Conservation (phyloP, 148 eudicot species). For the Tetragonia tetragonoides region DNA sequence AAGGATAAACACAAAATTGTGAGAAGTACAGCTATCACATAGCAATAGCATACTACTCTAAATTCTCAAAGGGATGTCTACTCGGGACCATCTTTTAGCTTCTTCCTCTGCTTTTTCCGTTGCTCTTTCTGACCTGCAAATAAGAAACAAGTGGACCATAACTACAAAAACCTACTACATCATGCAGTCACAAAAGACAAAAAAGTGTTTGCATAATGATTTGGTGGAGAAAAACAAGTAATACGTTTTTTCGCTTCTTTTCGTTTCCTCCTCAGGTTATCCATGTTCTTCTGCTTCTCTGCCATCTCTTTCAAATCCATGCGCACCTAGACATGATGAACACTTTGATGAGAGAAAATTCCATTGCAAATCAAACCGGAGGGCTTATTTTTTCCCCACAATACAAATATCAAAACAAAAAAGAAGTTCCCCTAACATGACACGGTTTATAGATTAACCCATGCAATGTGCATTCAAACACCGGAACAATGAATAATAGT, state of each 20-base stretch:
- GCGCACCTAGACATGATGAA: conserved; percentile 32
- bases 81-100: conserved; percentile 28
- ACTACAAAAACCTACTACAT: too few species aligned
- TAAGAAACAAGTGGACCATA: conserved; percentile 3
- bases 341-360: conserved; percentile 7
- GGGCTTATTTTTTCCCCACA: too few species aligned
- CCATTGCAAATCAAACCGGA: background rate
- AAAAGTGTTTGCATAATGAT: too few species aligned
- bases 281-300: conserved; percentile 56
- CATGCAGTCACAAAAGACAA: too few species aligned
- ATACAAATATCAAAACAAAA: background rate
- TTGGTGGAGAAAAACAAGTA: too few species aligned
- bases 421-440: background rate
- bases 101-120: conserved; percentile 50
- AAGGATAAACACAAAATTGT: too few species aligned
- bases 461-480: too few species aligned
- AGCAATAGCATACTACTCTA: too few species aligned
- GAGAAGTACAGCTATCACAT: too few species aligned
- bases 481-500: too few species aligned
- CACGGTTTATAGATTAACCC: background rate
- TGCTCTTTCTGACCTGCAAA: conserved; percentile 68
- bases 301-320: conserved; percentile 62
- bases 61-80: conserved; percentile 1
- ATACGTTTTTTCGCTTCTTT: conserved; percentile 83
- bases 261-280: conserved; percentile 63